phyloP scores from a whole-genome alignment of 2,329 filamentous ascomycete genomes.

The Blumeria hordei region DNA sequence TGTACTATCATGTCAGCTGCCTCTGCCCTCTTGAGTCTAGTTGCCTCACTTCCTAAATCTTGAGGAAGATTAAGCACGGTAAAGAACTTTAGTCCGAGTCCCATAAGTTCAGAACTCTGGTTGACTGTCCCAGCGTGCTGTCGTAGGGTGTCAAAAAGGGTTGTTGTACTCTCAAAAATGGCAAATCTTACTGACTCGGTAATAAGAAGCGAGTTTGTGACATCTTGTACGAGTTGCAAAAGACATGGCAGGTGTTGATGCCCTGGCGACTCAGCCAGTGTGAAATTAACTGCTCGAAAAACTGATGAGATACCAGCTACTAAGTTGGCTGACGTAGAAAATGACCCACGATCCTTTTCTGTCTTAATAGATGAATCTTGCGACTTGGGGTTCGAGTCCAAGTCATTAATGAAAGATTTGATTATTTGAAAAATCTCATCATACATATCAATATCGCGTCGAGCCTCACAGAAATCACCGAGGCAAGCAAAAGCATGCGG shows the following conservation, averaged over 20 bases:
- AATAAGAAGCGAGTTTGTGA: slow-evolving; percentile 10
- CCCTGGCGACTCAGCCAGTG: slow-evolving; percentile 8
- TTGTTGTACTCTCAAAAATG: slow-evolving; percentile 13
- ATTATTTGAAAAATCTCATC: slow-evolving; percentile 41
- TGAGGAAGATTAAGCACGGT: slow-evolving; percentile 11
- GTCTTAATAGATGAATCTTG: slow-evolving; percentile 20
- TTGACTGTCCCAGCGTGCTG: slow-evolving; percentile 7
- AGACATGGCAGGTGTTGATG: slow-evolving; percentile 10
- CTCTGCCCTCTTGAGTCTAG: slow-evolving; percentile 14
- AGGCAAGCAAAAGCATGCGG: slow-evolving; percentile 49
- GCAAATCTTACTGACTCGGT: slow-evolving; percentile 11
- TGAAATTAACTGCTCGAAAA: slow-evolving; percentile 13
- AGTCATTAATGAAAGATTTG: slow-evolving; percentile 32
- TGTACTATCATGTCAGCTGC: slow-evolving; percentile 13
- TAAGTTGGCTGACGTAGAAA: slow-evolving; percentile 11
- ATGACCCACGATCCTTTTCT: slow-evolving; percentile 7
- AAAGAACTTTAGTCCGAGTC: slow-evolving; percentile 9
- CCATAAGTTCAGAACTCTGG: slow-evolving; percentile 3
- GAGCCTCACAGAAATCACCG: slow-evolving; percentile 44
- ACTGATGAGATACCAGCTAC: slow-evolving; percentile 13
- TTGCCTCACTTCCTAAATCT: slow-evolving; percentile 13
- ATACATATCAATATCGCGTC: slow-evolving; percentile 46
- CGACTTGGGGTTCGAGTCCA: slow-evolving; percentile 37
- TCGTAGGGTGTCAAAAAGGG: slow-evolving; percentile 12
- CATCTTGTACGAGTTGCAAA: slow-evolving; percentile 8